Evolutionary conservation across 1,139 yeast species (phyloP).

Genomic region (Kodamaea suecica): DNA sequence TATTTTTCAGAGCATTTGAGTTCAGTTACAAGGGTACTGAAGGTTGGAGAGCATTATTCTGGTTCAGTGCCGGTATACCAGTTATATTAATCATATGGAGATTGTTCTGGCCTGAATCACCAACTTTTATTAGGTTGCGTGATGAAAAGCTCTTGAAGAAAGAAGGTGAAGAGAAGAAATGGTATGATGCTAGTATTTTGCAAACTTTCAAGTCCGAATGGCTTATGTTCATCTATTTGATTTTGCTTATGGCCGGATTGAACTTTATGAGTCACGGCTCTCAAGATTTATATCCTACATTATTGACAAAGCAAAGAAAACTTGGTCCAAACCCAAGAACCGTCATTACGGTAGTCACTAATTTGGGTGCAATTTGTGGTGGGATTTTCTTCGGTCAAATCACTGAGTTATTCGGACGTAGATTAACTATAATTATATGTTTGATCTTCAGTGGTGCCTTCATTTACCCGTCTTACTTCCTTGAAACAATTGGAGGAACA

Average conservation of each 20-base stretch:
- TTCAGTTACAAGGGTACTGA: slow-evolving; percentile 39
- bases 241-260: slow-evolving; percentile 46
- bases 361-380: slow-evolving; percentile 50
- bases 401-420: slow-evolving; percentile 38
- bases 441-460: slow-evolving; percentile 30
- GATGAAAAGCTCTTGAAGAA: slow-evolving; percentile 1
- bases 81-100: slow-evolving; percentile 56
- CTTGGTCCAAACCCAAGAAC: slow-evolving; percentile 37
- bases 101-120: slow-evolving; percentile 37
- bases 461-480: slow-evolving; percentile 32
- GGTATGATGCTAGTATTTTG: slow-evolving; percentile 5
- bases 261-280: slow-evolving; percentile 55
- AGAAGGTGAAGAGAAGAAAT: slow-evolving; percentile 1
- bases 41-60: slow-evolving; percentile 74
- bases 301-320: slow-evolving; percentile 38
- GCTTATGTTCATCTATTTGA: slow-evolving; percentile 42
- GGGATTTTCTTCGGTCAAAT: slow-evolving; percentile 27
- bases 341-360: slow-evolving; percentile 44
- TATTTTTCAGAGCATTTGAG: slow-evolving; percentile 60
- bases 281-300: slow-evolving; percentile 52
- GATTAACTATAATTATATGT: slow-evolving; percentile 38
- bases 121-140: slow-evolving; percentile 9
- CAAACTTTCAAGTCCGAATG: slow-evolving; percentile 35
- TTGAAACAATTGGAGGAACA: slow-evolving; percentile 17
- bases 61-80: slow-evolving; percentile 77